Evolutionary conservation across 78 protist genomes (phyloP).

Genomic region (Salpingoeca rosetta): DNA sequence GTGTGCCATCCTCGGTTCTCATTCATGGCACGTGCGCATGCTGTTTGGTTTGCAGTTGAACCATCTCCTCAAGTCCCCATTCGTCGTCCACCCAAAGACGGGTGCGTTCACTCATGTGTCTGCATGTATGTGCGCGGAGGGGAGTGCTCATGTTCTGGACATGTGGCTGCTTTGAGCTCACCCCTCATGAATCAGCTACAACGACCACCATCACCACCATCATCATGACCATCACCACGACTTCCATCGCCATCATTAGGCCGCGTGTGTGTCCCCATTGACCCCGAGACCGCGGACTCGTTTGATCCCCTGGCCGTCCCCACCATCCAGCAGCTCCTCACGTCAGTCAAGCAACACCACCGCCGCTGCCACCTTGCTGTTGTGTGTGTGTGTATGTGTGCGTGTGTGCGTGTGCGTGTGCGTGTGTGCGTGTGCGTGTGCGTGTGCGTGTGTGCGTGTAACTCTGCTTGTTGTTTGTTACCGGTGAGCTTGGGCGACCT

Average conservation of each 20-base stretch:
- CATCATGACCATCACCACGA: neutral
- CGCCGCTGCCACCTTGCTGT: no score
- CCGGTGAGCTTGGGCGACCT: no score
- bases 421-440: no score
- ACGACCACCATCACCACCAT: neutral
- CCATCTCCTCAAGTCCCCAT: constrained; percentile 96
- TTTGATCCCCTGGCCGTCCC: constrained; percentile 33
- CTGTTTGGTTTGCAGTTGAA: constrained; percentile 26
- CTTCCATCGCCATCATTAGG: neutral
- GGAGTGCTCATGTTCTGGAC: no score
- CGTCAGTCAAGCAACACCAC: no score
- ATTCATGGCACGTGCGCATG: neutral
- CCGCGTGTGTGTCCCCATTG: constrained; percentile 54
- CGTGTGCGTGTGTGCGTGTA: no score
- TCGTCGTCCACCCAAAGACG: constrained; percentile 93
- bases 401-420: no score
- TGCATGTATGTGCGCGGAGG: neutral
- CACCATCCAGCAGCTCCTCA: neutral
- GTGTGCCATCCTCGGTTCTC: neutral
- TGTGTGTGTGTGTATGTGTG: no score
- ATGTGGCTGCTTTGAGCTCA: neutral
- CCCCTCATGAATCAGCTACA: neutral
- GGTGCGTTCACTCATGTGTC: constrained; percentile 47
- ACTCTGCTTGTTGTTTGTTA: no score
- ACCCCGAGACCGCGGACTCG: neutral